Base-by-base conservation (phyloP, 2,329 filamentous ascomycete genomes). In the Penicillium digitatum region DNA sequence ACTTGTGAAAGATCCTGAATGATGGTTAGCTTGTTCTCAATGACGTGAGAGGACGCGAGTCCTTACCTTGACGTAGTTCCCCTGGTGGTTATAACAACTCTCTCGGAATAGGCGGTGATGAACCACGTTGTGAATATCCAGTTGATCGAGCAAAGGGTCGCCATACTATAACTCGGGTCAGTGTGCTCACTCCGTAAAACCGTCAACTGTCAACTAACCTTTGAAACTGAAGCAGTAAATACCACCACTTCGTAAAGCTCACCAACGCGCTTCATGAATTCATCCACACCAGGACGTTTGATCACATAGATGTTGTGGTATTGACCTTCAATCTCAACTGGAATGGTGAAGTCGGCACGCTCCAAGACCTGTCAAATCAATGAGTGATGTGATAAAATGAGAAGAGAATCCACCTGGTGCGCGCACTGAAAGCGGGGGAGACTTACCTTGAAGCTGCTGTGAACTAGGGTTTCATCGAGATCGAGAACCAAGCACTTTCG, bases 281-380 rank as follows among this genome's bases (percentile, higher is more conserved):
- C 87, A 71, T 99, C 94, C 20, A 99, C 94, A 51, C 94, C 94
- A n/a, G 94, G 94, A 67, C 94, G 86, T 78, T 99, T 99, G 74
- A 99, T 99, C 62, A 99, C 94, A 72, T 99, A 99, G 52, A 99
- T 95, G 69, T 99, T 99, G 77, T 99, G 94, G 71, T 95, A 97
- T 74, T 96, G 95, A 54, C 94, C 94, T 78, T 99, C 94, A 61
- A 99, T 99, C 70, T 99, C 94, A 29, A 99, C 94, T 0, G 94
- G 94, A 70, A 99, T 97, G 6, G 94, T 99, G 71, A 99, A 97
- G 75, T 99, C 94, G 55, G 94, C 94, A 79, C 97, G 93, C 69
- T 97, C 92, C 43, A 99, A 82, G 64, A 97, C 94, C 92, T 97
- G 69, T 11, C 0, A 34, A 32, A 45, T 40, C 51, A 14, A 27